Evolutionary conservation across 768 basidiomycete genomes (phyloP), one percentile per base, ranked within the genome.

Genomic region (Xerocomellus intermedius): DNA sequence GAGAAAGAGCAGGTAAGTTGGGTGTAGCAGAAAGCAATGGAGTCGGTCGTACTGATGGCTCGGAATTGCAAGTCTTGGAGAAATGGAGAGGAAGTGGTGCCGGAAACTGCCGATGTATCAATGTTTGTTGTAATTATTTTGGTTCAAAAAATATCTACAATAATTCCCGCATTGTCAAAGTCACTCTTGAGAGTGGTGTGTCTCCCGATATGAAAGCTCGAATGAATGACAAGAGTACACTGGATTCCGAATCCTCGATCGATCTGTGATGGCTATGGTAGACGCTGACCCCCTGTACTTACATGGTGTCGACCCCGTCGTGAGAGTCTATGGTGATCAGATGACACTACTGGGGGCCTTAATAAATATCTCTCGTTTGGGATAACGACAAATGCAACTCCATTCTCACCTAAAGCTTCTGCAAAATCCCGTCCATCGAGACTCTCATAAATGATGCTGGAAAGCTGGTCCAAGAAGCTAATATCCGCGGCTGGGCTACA

Each of bases 31-130:
- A 41, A 41, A 55, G 32, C 46, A 52, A 53, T 37, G 48, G 16
- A 47, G 26, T 38, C 7, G 21, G 24, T 52, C 50, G 60, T 58
- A 65, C 68, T 26, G 50, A 57, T 50, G 41, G 49, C 38, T 57
- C 49, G 59, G 57, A 57, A 57, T 43, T 44, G 56, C 42, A 50
- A 49, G 59, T 58, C 43, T 56, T 55, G 37, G 50, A 46, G 50
- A 48, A 57, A 55, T 32, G 46, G 38, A 44, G 57, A 46, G 50
- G 50, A 48, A 47, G 48, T 51, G 28, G 19, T 62, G 28, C 69
- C 69, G 69, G 69, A 52, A 71, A 67, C 62, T 59, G 55, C 69
- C 69, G 69, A 55, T 14, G 24, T 1, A 22, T 36, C 17, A 28
- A 38, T 58, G 55, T 57, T 65, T 59, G 13, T 38, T 43, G n/a